phyloP scores from a whole-genome alignment of 495 filamentous ascomycete genomes.

The Trichocladium antarcticum region DNA sequence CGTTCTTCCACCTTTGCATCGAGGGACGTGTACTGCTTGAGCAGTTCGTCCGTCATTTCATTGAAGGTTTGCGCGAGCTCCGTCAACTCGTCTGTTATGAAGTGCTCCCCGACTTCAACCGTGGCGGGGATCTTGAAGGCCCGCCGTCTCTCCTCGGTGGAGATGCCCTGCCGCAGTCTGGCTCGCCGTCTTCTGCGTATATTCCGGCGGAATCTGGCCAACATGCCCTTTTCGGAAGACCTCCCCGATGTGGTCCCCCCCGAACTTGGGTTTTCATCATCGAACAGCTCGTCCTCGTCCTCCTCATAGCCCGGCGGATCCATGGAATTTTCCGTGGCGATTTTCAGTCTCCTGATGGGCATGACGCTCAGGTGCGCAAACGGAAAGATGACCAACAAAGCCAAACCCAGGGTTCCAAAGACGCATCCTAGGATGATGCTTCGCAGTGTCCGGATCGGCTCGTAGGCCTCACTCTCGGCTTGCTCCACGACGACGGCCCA shows the following conservation, averaged over 20 bases:
- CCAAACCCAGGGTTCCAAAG: constrained; percentile 64
- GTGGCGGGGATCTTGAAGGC: constrained; percentile 73
- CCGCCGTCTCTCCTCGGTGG: constrained; percentile 39
- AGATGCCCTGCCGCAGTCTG: constrained; percentile 24
- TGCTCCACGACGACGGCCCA: constrained; percentile 81
- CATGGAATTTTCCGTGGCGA: constrained; percentile 68
- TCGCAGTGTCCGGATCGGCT: constrained; percentile 59
- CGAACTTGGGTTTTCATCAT: constrained; percentile 36
- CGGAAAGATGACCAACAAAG: constrained; percentile 58
- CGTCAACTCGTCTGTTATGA: constrained; percentile 75
- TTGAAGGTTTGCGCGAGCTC: constrained; percentile 83
- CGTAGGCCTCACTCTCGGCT: constrained; percentile 56
- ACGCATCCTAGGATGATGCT: constrained; percentile 73
- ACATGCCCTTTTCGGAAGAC: constrained; percentile 29
- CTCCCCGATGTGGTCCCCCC: constrained; percentile 28
- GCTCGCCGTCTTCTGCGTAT: constrained; percentile 18
- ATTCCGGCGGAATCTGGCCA: constrained; percentile 27
- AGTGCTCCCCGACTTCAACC: constrained; percentile 63
- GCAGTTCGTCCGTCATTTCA: constrained; percentile 82
- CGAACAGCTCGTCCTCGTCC: constrained; percentile 30
- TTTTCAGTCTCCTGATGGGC: constrained; percentile 66
- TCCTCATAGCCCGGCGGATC: constrained; percentile 49
- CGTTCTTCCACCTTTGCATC: constrained; percentile 77
- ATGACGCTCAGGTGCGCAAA: constrained; percentile 68
- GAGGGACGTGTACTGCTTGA: constrained; percentile 70